Evolutionary conservation across 1,284 basidiomycete species (phyloP), one percentile per base, ranked within the genome.

Genomic region (Ceratobasidium sp.): DNA sequence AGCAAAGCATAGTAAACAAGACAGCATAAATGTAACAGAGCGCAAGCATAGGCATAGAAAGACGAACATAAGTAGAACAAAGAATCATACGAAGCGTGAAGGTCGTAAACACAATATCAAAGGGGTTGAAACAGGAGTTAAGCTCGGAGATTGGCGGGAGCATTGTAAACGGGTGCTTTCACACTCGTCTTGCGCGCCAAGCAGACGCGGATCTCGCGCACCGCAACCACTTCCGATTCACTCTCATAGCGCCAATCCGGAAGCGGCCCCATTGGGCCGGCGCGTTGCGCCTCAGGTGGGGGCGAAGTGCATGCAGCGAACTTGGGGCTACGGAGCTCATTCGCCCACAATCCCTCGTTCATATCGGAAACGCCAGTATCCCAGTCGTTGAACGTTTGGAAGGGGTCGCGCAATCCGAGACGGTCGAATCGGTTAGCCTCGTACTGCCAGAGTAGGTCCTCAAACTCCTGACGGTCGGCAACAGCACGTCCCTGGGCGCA

Each of bases 201-300:
- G 22, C 69, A 72, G 51, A 72, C 69, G 11, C 69, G 69, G 36
- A 72, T 72, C 45, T 72, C 69, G 57, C 69, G 69, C 11, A 72
- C 69, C 1, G 54, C 60, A 11, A 72, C 57, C 33, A 72, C 56
- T 27, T 72, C 57, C 1, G 54, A 60, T n/a, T 72, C 69, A 33
- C 56, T 60, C 31, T 72, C 69, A 31, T 72, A 72, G 6, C 69
- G 69, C 69, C 69, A 72, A 33, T 44, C 9, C 19, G 69, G 69
- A 33, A 72, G 56, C 33, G 69, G 69, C n/a, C 69, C 57, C 69
- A 72, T 50, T 22, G 69, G 51, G n/a, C 56, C 57, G 19, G 24
- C 27, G 9, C 56, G 54, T 19, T 31, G 62, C 1, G 45, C 45
- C 6, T 72, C 69, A 8, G 31, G 45, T n/a, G 69, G 56, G 22